Conservation (phyloP, 306 rosid species). For the Pyrus pyrifolia region DNA sequence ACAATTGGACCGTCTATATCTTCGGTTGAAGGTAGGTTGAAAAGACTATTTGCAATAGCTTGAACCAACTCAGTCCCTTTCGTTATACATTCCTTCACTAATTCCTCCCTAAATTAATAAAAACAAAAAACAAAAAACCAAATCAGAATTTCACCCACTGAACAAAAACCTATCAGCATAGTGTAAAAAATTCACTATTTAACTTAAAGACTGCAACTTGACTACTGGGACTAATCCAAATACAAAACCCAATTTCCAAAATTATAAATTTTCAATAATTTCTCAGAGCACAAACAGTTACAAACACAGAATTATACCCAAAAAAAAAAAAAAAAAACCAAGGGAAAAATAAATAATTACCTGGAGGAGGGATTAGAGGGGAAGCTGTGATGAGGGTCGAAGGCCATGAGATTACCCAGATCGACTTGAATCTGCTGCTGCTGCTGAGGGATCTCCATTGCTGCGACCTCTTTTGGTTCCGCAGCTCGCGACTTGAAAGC, state of each 20-base stretch:
- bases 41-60: constrained; percentile 59
- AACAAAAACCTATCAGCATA: neutral
- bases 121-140: neutral
- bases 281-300: neutral
- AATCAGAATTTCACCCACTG: neutral
- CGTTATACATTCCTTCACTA: constrained; percentile 47
- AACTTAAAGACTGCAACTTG: neutral
- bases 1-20: constrained; percentile 78
- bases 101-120: constrained; percentile 40
- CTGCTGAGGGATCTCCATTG: constrained; percentile 24
- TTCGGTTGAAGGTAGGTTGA: constrained; percentile 63
- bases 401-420: constrained; percentile 71
- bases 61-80: constrained; percentile 80
- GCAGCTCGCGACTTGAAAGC: neutral
- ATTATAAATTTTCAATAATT: neutral
- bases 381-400: constrained; percentile 39
- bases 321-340: neutral
- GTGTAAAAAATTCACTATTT: neutral
- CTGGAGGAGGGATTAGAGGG: constrained; percentile 43
- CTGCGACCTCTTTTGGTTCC: neutral
- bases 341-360: neutral
- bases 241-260: neutral
- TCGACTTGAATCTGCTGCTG: constrained; percentile 38
- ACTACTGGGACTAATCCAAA: neutral
- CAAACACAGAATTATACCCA: neutral